phyloP scores from a whole-genome alignment of 345 rosid genomes.

The Populus nigra region DNA sequence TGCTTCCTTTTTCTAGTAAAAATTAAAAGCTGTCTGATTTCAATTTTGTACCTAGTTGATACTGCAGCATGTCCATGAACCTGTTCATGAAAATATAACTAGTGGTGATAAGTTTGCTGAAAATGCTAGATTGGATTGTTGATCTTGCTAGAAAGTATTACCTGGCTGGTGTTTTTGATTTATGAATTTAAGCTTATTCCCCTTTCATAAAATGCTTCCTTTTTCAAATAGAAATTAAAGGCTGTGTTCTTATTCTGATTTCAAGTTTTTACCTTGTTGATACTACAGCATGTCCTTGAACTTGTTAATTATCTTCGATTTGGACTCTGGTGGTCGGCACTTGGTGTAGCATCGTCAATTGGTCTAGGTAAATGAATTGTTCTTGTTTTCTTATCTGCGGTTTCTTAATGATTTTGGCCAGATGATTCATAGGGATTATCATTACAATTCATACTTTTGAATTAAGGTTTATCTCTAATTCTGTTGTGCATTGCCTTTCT shows the following conservation, averaged over 20 bases:
- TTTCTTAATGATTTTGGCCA: neutral
- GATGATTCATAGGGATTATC: neutral
- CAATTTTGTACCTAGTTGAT: too few species aligned
- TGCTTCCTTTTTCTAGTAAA: too few species aligned
- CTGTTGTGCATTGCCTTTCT: neutral
- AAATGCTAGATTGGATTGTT: neutral
- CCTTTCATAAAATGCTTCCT: neutral
- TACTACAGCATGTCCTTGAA: conserved; percentile 77
- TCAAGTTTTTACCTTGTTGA: neutral
- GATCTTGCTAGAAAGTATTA: neutral
- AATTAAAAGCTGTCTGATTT: too few species aligned
- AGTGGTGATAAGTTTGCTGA: neutral
- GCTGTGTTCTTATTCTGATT: neutral
- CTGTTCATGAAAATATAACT: too few species aligned
- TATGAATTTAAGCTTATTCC: neutral
- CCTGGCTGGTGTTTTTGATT: neutral
- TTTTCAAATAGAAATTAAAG: neutral
- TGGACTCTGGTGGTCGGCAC: conserved; percentile 92
- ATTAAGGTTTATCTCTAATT: neutral
- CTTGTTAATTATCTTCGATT: conserved; percentile 53
- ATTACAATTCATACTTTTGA: neutral
- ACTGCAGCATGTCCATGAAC: too few species aligned
- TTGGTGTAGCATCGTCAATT: conserved; percentile 98
- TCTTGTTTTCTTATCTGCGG: too few species aligned
- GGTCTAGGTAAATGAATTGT: conserved; percentile 80